A percentile compares a stretch with the other conserved stretches of the same genome.
phyloP scores from a whole-genome alignment of 164 flowering plant species.

The Dillenia suffruticosa region DNA sequence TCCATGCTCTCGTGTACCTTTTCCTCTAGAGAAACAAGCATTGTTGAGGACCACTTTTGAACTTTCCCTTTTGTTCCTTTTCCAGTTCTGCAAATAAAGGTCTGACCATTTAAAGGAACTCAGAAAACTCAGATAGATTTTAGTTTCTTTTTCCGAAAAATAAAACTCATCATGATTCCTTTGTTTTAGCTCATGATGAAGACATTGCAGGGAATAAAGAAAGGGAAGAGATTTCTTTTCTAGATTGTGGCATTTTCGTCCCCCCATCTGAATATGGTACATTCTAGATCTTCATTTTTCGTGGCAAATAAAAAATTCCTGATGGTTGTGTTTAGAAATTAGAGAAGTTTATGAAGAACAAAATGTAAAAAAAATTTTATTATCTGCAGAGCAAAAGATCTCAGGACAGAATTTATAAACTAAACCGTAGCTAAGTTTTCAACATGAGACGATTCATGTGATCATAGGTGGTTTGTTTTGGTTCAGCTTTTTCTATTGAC shows the following conservation, averaged over 20 bases:
- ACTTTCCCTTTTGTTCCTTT: neutral
- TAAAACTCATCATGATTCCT: neutral
- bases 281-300: neutral
- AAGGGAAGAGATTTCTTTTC: neutral
- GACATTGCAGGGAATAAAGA: neutral
- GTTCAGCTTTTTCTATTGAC: neutral
- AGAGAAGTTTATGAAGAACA: constrained; percentile 1
- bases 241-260: neutral
- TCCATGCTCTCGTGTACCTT: neutral
- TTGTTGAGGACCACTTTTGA: neutral
- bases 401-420: no score
- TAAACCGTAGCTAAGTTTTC: no score
- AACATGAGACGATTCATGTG: no score
- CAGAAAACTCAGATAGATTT: neutral
- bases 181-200: neutral
- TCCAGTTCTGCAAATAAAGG: constrained; percentile 3
- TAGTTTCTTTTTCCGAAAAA: neutral
- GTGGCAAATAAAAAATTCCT: no score
- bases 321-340: neutral
- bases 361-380: neutral
- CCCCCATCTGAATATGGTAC: neutral
- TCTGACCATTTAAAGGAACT: constrained; percentile 3
- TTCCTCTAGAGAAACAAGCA: neutral
- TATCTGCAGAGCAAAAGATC: no score
- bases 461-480: neutral